Conservation (phyloP, 2,329 filamentous ascomycete species). For the Fusarium scirpi region DNA sequence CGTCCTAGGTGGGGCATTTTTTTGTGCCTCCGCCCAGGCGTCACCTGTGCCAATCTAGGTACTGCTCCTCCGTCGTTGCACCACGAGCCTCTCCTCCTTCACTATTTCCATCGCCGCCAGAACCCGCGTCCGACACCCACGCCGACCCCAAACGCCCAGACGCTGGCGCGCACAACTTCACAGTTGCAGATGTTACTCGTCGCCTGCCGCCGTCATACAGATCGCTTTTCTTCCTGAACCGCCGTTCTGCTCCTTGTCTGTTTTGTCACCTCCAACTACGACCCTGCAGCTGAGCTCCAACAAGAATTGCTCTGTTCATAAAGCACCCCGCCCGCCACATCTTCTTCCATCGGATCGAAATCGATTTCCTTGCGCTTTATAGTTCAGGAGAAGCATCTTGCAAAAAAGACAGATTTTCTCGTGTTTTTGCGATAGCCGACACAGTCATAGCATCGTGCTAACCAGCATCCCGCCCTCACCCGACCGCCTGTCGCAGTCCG, state of each 20-base stretch:
- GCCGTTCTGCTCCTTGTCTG: slow-evolving; percentile 37
- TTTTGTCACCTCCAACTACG: slow-evolving; percentile 32
- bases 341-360: slow-evolving; percentile 37
- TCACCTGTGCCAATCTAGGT: slow-evolving; percentile 50
- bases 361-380: slow-evolving; percentile 30
- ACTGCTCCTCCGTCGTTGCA: slow-evolving; percentile 49
- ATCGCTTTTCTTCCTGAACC: slow-evolving; percentile 45
- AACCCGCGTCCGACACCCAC: slow-evolving; percentile 38
- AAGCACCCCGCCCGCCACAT: slow-evolving; percentile 47
- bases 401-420: slow-evolving; percentile 20
- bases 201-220: slow-evolving; percentile 47
- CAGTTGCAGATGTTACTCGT: slow-evolving; percentile 48
- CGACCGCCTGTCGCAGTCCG: slow-evolving; percentile 43
- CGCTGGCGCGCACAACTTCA: slow-evolving; percentile 46
- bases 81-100: slow-evolving; percentile 49
- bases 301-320: slow-evolving; percentile 45
- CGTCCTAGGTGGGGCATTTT: slow-evolving; percentile 50
- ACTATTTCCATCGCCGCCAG: slow-evolving; percentile 45
- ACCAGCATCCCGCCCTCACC: slow-evolving; percentile 45
- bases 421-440: slow-evolving; percentile 25
- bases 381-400: slow-evolving; percentile 13
- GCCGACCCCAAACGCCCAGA: slow-evolving; percentile 46
- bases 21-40: slow-evolving; percentile 49
- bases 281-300: slow-evolving; percentile 45
- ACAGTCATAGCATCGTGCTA: slow-evolving; percentile 30